Percentiles rank a stretch among this genome's conserved stretches.
These are phyloP conservation scores for Gossypium bickii DNA, from an alignment of 345 rosid species.

Conservation along the genomic window DNA sequence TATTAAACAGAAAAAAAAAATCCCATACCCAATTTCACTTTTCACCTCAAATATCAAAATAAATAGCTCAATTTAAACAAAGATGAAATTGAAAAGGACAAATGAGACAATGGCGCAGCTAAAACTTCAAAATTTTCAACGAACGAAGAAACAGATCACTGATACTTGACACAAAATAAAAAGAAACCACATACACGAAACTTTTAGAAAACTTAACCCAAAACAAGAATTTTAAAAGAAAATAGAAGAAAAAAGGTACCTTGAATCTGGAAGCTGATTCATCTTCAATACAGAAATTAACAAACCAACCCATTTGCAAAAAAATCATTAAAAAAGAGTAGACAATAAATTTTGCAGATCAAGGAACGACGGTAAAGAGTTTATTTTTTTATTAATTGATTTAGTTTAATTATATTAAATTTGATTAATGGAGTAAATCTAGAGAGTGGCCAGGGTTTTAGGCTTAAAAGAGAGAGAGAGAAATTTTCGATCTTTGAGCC, in stretches of 20 bases:
- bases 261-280: conserved; percentile 24
- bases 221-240: not conserved
- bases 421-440: not conserved
- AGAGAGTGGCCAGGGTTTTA: conserved; percentile 33
- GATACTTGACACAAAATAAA: not conserved
- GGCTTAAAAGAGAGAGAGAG: conserved; percentile 24
- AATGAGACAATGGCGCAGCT: conserved; percentile 20
- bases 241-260: conserved; percentile 14
- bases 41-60: conserved; percentile 5
- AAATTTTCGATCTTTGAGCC: conserved; percentile 25
- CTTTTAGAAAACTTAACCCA: not conserved
- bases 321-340: not conserved
- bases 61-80: not conserved
- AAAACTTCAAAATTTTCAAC: not conserved
- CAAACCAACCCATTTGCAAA: conserved; percentile 25
- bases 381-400: not conserved
- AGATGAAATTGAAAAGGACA: not conserved
- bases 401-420: not conserved
- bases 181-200: conserved; percentile 15
- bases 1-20: not conserved
- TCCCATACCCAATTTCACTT: conserved; percentile 14
- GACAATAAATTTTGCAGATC: conserved; percentile 36
- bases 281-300: conserved; percentile 10
- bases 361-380: conserved; percentile 19
- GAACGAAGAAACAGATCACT: not conserved